Conservation (phyloP, 2,329 filamentous ascomycete genomes). For the Paecilomyces formosus region DNA sequence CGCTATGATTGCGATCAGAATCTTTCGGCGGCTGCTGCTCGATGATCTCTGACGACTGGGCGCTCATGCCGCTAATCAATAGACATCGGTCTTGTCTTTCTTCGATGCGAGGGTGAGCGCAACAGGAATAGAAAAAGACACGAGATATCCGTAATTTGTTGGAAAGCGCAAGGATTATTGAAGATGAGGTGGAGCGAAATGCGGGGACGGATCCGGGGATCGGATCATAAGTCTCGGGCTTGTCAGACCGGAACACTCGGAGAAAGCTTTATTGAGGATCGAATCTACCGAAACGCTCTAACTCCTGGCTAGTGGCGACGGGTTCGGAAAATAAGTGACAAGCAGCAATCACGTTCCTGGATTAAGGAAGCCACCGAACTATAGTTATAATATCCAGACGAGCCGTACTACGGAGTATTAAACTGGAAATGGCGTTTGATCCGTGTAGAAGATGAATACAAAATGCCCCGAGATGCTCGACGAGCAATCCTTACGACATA, state of each 20-base stretch:
- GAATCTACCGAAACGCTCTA: too few relatives aligned
- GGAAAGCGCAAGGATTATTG: background rate
- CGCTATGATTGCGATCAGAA: background rate
- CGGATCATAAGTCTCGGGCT: too few relatives aligned
- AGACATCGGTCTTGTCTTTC: background rate
- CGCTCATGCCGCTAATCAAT: background rate
- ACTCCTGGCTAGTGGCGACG: too few relatives aligned
- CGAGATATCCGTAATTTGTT: background rate
- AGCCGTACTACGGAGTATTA: too few relatives aligned
- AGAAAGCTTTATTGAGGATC: too few relatives aligned
- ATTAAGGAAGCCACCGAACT: background rate
- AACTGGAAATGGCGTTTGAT: too few relatives aligned
- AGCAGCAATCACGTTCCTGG: background rate
- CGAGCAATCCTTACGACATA: too few relatives aligned
- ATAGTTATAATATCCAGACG: too few relatives aligned
- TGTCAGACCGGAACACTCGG: too few relatives aligned
- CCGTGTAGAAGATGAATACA: background rate
- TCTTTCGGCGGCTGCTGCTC: background rate
- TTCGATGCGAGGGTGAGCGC: background rate
- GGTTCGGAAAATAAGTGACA: too few relatives aligned
- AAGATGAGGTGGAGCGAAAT: background rate
- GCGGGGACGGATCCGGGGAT: background rate
- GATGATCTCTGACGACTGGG: background rate
- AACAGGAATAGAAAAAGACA: background rate
- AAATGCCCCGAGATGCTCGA: background rate